These are phyloP conservation scores for Penicillium sp. DNA, from an alignment of 2,329 filamentous ascomycete genomes.

Conservation along the genomic window DNA sequence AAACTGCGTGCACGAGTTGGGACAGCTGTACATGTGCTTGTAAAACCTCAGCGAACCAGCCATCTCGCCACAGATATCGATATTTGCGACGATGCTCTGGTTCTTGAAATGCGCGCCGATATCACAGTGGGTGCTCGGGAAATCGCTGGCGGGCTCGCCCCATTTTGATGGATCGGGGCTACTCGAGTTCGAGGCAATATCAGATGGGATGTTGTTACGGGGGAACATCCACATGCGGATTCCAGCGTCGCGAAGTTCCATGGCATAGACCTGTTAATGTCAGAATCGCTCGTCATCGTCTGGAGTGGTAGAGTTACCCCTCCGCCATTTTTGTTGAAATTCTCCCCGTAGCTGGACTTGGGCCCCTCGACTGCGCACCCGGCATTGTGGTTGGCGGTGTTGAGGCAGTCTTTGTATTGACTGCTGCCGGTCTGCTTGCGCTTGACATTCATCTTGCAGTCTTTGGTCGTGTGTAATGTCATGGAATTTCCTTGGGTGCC, in stretches of 20 bases:
- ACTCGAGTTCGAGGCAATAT: constrained; percentile 45
- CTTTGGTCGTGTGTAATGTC: constrained; percentile 55
- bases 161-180: constrained; percentile 58
- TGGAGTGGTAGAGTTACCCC: constrained; percentile 37
- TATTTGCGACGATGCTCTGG: constrained; percentile 60
- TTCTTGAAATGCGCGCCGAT: constrained; percentile 57
- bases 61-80: constrained; percentile 57
- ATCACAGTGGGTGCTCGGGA: constrained; percentile 58
- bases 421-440: constrained; percentile 49
- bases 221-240: constrained; percentile 60
- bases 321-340: constrained; percentile 52
- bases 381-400: constrained; percentile 48
- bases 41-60: constrained; percentile 34
- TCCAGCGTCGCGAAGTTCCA: constrained; percentile 58
- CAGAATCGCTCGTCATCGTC: background rate
- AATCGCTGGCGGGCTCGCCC: constrained; percentile 59
- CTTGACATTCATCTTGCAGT: constrained; percentile 49
- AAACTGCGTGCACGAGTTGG: constrained; percentile 52
- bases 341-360: constrained; percentile 46
- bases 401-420: constrained; percentile 48
- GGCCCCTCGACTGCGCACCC: constrained; percentile 53
- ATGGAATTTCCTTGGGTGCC: constrained; percentile 52
- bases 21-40: constrained; percentile 34
- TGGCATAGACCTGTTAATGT: constrained; percentile 46
- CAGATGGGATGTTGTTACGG: constrained; percentile 46